These are phyloP conservation scores for Sicyos baderoa DNA, from an alignment of 306 rosid species.

Conservation along the genomic window DNA sequence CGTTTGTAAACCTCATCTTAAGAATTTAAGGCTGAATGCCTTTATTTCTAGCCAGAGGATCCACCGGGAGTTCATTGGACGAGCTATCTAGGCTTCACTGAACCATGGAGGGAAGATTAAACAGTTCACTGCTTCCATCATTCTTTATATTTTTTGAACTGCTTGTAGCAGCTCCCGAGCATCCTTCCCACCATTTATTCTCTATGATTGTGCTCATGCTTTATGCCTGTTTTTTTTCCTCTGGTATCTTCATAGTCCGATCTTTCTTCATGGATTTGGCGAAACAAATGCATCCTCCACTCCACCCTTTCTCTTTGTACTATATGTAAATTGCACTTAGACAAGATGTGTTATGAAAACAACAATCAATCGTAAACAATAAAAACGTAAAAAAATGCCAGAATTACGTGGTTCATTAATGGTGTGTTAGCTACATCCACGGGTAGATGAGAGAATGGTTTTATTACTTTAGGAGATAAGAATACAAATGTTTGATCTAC, in stretches of 20 bases:
- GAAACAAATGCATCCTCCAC: constrained; percentile 4
- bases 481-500: too few species aligned
- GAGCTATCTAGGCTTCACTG: neutral
- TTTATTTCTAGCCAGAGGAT: neutral
- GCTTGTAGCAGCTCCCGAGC: neutral
- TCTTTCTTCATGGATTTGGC: neutral
- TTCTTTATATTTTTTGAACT: neutral
- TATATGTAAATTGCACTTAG: neutral
- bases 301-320: neutral
- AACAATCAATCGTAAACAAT: too few species aligned
- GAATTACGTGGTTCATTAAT: too few species aligned
- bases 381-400: too few species aligned
- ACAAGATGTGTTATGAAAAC: too few species aligned
- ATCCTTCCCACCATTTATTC: neutral
- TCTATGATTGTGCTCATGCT: too few species aligned
- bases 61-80: neutral
- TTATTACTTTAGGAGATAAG: too few species aligned
- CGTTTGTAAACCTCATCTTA: neutral
- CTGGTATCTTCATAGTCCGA: neutral
- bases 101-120: neutral
- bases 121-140: neutral
- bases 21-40: neutral
- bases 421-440: too few species aligned
- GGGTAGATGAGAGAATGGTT: too few species aligned
- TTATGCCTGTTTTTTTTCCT: too few species aligned